These are phyloP conservation scores for Astragalus glycyphyllos DNA, from an alignment of 306 rosid genomes.

Conservation along the genomic window DNA sequence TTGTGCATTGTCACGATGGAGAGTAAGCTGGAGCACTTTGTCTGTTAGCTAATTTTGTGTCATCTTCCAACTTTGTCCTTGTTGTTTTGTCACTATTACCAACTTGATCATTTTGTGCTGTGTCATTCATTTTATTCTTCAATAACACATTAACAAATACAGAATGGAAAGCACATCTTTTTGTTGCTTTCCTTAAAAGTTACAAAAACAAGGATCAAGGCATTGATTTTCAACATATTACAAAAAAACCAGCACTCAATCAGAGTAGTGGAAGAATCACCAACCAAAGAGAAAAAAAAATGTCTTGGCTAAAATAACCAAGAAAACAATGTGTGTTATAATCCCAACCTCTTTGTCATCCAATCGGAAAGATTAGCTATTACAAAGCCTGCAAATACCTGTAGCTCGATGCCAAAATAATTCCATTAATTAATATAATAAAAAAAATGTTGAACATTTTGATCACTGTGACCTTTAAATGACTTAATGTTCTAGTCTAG, in stretches of 20 bases:
- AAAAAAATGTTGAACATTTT: slow-evolving; percentile 15
- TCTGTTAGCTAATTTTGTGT: too few species aligned
- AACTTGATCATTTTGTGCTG: too few species aligned
- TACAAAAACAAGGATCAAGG: slow-evolving; percentile 21
- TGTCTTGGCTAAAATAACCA: slow-evolving; percentile 36
- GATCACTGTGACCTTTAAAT: neutral
- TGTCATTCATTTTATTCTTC: too few species aligned
- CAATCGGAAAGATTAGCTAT: slow-evolving; percentile 87
- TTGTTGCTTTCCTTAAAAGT: slow-evolving; percentile 42
- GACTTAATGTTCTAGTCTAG: slow-evolving; percentile 10
- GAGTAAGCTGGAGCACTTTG: too few species aligned
- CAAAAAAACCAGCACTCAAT: slow-evolving; percentile 30
- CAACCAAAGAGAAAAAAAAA: slow-evolving; percentile 27
- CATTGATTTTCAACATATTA: slow-evolving; percentile 33
- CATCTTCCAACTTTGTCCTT: too few species aligned
- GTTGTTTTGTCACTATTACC: too few species aligned
- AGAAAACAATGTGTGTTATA: slow-evolving; percentile 59
- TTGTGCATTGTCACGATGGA: too few species aligned
- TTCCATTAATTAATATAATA: too few species aligned
- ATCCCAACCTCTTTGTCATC: slow-evolving; percentile 66
- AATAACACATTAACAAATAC: too few species aligned
- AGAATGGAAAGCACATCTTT: slow-evolving; percentile 33
- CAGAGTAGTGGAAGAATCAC: neutral
- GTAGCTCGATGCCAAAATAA: slow-evolving; percentile 47
- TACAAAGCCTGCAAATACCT: slow-evolving; percentile 96